Evolutionary conservation across 176 grass and related monocot genomes (phyloP).

Genomic region (Phyllostachys edulis): DNA sequence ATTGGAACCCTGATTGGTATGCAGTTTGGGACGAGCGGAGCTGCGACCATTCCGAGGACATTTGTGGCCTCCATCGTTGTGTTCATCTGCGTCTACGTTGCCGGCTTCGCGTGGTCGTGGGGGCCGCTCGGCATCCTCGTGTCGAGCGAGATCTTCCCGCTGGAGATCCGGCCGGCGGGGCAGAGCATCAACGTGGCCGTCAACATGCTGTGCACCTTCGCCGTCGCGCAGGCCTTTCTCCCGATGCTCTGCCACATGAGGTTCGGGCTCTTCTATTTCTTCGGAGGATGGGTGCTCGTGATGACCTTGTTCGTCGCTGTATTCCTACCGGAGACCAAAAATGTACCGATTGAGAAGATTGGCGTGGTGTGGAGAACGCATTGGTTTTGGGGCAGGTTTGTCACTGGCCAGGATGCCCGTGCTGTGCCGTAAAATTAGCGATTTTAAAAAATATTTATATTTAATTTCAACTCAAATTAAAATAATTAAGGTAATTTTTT

Average conservation of each 20-base stretch:
- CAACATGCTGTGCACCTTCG: conserved; percentile 98
- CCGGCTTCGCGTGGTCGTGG: conserved; percentile 38
- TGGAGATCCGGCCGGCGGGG: conserved; percentile 91
- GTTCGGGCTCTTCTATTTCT: conserved; percentile 95
- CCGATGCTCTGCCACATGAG: conserved; percentile 92
- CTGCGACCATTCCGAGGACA: background rate
- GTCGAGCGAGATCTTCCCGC: conserved; percentile 93
- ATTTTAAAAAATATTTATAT: too few relatives aligned
- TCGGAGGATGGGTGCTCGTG: conserved; percentile 33
- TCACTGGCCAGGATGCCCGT: background rate
- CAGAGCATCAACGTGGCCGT: conserved; percentile 97
- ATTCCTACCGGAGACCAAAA: conserved; percentile 39
- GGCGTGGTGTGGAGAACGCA: background rate
- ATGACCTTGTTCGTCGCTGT: background rate
- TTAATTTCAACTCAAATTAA: too few relatives aligned
- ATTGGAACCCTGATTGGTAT: conserved; percentile 7
- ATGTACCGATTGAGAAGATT: conserved; percentile 19
- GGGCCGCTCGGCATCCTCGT: conserved; percentile 34
- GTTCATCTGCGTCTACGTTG: conserved; percentile 31
- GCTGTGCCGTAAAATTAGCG: too few relatives aligned
- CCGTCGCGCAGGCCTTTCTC: conserved; percentile 81
- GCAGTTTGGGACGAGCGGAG: background rate
- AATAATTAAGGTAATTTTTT: too few relatives aligned
- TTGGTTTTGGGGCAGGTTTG: conserved; percentile 18
- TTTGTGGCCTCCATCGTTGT: background rate